Conservation (phyloP, 495 filamentous ascomycete genomes). For the Penicillium lividum region DNA sequence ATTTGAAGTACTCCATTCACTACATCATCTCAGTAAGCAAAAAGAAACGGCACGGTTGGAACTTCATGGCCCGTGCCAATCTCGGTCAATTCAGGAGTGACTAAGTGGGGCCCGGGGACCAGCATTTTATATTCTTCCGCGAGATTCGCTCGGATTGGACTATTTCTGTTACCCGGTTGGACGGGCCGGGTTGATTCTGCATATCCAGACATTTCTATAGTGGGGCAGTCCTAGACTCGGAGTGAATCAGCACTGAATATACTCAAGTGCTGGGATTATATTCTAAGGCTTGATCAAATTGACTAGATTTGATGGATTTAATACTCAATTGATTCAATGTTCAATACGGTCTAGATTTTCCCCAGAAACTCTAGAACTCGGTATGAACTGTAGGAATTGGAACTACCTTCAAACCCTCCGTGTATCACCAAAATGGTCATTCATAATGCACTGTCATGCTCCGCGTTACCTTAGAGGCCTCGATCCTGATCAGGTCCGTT, state of each 20-base stretch:
- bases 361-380: background rate
- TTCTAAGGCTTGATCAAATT: background rate
- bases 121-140: slow-evolving; percentile 25
- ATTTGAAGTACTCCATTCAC: background rate
- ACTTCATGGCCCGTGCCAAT: slow-evolving; percentile 5
- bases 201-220: background rate
- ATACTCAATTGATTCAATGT: background rate
- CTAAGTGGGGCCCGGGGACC: slow-evolving; percentile 20
- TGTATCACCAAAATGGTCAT: slow-evolving; percentile 17
- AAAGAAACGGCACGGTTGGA: background rate
- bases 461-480: slow-evolving; percentile 18
- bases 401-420: slow-evolving; percentile 17
- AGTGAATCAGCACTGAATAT: slow-evolving; percentile 1
- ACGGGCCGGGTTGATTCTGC: background rate
- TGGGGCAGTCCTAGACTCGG: slow-evolving; percentile 1
- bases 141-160: slow-evolving; percentile 22
- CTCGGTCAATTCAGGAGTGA: slow-evolving; percentile 32
- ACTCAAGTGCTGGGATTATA: background rate
- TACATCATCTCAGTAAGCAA: background rate
- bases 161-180: slow-evolving; percentile 9
- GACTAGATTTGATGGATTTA: background rate
- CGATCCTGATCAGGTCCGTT: slow-evolving; percentile 10
- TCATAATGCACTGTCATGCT: slow-evolving; percentile 4
- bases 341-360: background rate
- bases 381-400: background rate